These are phyloP conservation scores for Cucurbita pepo DNA, from an alignment of 306 rosid genomes.

Conservation along the genomic window DNA sequence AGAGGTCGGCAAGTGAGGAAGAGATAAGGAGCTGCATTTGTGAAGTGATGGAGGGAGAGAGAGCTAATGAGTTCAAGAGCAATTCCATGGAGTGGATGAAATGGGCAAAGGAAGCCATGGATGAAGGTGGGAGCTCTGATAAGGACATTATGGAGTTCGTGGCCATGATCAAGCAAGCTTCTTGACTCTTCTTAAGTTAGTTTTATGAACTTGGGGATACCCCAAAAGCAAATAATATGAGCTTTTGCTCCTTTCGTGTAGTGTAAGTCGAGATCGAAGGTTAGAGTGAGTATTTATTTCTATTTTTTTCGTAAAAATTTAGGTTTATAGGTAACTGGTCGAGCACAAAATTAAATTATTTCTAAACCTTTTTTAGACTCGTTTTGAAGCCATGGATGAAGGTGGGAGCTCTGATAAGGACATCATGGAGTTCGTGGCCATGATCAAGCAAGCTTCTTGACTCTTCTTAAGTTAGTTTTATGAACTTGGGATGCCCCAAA, in stretches of 20 bases:
- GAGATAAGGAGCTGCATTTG: neutral
- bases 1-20: neutral
- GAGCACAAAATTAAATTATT: too few species aligned
- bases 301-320: too few species aligned
- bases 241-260: neutral
- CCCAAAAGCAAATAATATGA: neutral
- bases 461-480: too few species aligned
- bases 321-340: too few species aligned
- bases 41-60: slow-evolving; percentile 9
- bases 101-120: slow-evolving; percentile 1
- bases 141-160: slow-evolving; percentile 6
- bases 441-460: too few species aligned
- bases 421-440: too few species aligned
- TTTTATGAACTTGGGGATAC: neutral
- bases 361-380: too few species aligned
- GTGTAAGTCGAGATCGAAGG: too few species aligned
- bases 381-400: too few species aligned
- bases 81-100: slow-evolving; percentile 4
- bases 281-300: too few species aligned
- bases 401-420: too few species aligned
- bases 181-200: neutral
- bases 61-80: neutral
- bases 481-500: too few species aligned
- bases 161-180: neutral
- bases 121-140: slow-evolving; percentile 8